Conservation (phyloP, 768 basidiomycete genomes). For the Boletus barrowsii region DNA sequence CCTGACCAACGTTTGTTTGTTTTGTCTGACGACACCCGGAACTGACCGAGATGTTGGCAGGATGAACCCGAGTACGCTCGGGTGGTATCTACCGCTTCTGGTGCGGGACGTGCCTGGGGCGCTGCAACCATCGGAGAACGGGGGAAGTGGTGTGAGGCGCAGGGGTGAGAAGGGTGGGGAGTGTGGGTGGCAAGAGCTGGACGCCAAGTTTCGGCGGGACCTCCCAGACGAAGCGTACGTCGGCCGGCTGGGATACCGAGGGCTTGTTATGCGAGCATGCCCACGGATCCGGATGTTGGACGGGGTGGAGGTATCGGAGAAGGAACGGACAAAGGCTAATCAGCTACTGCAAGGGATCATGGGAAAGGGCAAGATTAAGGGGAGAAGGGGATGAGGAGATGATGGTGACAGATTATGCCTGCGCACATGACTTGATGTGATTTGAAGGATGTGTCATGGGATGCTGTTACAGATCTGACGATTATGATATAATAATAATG, state of each 20-base stretch:
- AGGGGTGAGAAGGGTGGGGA: conserved; percentile 32
- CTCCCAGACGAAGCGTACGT: conserved; percentile 88
- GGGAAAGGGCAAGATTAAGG: conserved; percentile 40
- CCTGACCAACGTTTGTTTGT: not conserved
- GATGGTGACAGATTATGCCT: conserved; percentile 32
- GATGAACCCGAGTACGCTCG: conserved; percentile 97
- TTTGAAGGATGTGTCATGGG: conserved; percentile 13
- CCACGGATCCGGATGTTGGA: conserved; percentile 69
- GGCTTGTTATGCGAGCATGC: conserved; percentile 80
- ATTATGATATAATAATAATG: not conserved
- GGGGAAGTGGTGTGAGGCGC: conserved; percentile 15
- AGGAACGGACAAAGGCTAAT: conserved; percentile 83
- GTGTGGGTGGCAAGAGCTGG: conserved; percentile 69
- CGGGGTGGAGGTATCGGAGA: conserved; percentile 77
- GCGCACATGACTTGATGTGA: conserved; percentile 28
- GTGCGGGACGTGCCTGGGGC: conserved; percentile 66
- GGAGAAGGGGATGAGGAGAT: conserved; percentile 11
- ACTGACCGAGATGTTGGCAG: conserved; percentile 35
- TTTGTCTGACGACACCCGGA: conserved; percentile 19
- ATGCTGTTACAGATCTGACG: not conserved
- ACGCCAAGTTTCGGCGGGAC: conserved; percentile 82
- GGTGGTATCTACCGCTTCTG: conserved; percentile 91
- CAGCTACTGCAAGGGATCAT: conserved; percentile 58
- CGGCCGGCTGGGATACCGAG: conserved; percentile 85
- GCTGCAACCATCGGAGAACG: conserved; percentile 55